phyloP scores from a whole-genome alignment of 345 rosid species.

The Dipteronia sinensis region DNA sequence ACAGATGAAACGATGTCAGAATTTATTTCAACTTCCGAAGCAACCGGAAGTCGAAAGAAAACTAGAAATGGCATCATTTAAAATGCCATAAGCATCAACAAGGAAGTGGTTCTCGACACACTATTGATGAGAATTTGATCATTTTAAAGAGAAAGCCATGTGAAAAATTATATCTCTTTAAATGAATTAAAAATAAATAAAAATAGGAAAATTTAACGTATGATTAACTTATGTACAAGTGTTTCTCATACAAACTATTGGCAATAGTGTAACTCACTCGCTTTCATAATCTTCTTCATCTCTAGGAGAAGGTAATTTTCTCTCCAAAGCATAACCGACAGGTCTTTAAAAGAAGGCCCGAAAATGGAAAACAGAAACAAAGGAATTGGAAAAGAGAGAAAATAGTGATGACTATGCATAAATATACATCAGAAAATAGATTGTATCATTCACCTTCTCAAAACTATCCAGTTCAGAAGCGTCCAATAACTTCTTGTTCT shows the following conservation, averaged over 20 bases:
- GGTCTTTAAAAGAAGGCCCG: neutral
- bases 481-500: conserved; percentile 68
- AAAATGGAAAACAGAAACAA: neutral
- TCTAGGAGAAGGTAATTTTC: conserved; percentile 90
- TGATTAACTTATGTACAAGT: neutral
- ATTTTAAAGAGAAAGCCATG: too few species aligned
- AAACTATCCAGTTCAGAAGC: conserved; percentile 83
- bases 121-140: too few species aligned
- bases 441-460: conserved; percentile 62
- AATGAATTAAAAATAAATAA: neutral
- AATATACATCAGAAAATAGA: neutral
- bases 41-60: too few species aligned
- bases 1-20: too few species aligned
- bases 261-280: conserved; percentile 35
- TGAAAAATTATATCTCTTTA: too few species aligned
- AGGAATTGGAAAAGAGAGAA: too few species aligned
- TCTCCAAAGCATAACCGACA: conserved; percentile 38
- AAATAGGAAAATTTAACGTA: neutral
- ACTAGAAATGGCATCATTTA: too few species aligned
- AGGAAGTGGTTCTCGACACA: too few species aligned
- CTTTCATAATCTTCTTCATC: conserved; percentile 87
- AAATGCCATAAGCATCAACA: too few species aligned
- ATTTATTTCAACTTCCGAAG: too few species aligned
- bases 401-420: neutral
- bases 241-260: neutral